Base-by-base conservation (phyloP, 139 green algal species). In the Volvox reticuliferus region DNA sequence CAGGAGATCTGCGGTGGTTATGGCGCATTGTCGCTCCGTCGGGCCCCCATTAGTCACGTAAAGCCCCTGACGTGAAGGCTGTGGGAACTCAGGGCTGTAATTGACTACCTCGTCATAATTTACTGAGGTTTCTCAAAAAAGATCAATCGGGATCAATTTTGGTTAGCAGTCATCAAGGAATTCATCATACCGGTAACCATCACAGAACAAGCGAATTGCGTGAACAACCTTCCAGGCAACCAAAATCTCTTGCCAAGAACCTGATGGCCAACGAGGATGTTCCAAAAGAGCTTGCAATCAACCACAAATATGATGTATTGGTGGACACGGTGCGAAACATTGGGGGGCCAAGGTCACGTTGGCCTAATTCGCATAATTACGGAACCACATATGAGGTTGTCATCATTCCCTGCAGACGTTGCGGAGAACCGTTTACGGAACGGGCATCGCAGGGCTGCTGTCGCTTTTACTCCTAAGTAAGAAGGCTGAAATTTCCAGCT, bases 381-480 rank as follows among this genome's bases (percentile, higher is more conserved):
- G 77, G 32, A 61, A 44, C 35, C 17, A 79, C 22, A 79, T 36
- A 44, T 79, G 22, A 32, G 17, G 2, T 79, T 36, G 35, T 26
- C 3, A 28, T 18, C 1, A n/a, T 61, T n/a, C 36, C 17, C 20
- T 12, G 21, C 86, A 90, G 86, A 84, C 86, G 16, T 36, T 93
- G 1, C 77, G 91, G 28, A 73, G 91, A 33, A 85, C 79, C 0
- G 82, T 88, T 0, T 93, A 93, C 30, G 91, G 91, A 20, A 79
- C 86, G 2, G 67, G 71, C 14, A 65, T 88, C 26, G 91, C 85
- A 3, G 84, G 85, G 0, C 24, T 87, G 9, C 28, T 79, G 12
- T 89, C 85, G 1, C 63, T 91, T 12, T 12, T 82, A 1, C 9
- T 93, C 26, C 82, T 93, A 12, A 81, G 90, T 93, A 69, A 88